Percentiles rank a stretch among this genome's conserved stretches.
Evolutionary conservation across 805 yeast genomes (phyloP).

Genomic region (Suhomyces prunicola): DNA sequence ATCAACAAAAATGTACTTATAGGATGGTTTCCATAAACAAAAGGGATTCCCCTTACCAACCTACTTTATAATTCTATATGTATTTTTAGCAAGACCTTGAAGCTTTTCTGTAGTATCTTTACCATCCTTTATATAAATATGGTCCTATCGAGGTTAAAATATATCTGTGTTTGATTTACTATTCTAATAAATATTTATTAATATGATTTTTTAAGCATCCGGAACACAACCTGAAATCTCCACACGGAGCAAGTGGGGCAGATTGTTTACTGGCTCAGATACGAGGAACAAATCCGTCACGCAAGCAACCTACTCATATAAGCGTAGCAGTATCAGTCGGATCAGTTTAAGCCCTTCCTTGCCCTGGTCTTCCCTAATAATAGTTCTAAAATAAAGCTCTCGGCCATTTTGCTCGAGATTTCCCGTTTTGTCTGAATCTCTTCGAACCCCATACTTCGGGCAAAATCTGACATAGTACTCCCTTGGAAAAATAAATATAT

Average conservation of each 20-base stretch:
- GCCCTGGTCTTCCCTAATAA: neutral
- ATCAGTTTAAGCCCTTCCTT: neutral
- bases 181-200: neutral
- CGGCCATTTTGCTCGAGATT: neutral
- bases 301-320: neutral
- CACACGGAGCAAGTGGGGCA: neutral
- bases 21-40: neutral
- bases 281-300: neutral
- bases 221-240: neutral
- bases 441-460: slow-evolving; percentile 5
- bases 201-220: neutral
- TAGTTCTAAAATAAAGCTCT: neutral
- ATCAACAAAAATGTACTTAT: neutral
- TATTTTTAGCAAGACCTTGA: neutral
- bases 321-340: neutral
- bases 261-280: neutral
- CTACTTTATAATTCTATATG: slow-evolving; percentile 1
- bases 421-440: neutral
- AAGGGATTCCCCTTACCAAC: neutral
- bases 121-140: neutral
- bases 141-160: neutral
- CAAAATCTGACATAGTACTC: slow-evolving; percentile 1
- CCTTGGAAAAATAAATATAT: neutral
- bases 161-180: neutral
- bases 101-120: neutral